Evolutionary conservation across 2,329 filamentous ascomycete species (phyloP).

Genomic region (Zymoseptoria ardabiliae): DNA sequence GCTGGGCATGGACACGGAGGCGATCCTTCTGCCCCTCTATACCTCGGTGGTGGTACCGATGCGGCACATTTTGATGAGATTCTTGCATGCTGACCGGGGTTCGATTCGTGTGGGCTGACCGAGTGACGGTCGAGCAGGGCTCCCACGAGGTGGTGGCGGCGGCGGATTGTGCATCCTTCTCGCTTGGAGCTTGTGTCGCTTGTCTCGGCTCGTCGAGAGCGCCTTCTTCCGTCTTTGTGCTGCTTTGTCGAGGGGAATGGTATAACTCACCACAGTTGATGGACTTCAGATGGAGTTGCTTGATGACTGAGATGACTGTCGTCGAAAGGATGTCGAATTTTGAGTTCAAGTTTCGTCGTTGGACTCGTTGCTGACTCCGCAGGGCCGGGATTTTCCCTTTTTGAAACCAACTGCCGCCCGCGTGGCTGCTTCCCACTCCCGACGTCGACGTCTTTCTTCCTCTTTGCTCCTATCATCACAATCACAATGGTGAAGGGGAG

Average conservation of each 20-base stretch:
- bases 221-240: background rate
- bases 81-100: background rate
- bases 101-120: background rate
- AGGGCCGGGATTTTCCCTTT: too few relatives aligned
- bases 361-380: background rate
- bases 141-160: background rate
- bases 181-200: background rate
- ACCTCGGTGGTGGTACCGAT: background rate
- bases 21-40: background rate
- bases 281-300: background rate
- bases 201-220: background rate
- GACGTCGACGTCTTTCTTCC: background rate
- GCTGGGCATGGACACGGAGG: background rate
- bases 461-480: background rate
- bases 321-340: too few relatives aligned
- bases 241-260: background rate
- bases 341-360: too few relatives aligned
- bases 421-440: background rate
- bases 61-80: background rate
- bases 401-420: background rate
- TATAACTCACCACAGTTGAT: background rate
- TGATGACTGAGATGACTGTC: background rate
- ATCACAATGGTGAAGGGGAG: too few relatives aligned
- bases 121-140: background rate
- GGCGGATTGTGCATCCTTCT: background rate